A percentile compares a stretch with the other conserved stretches of the same genome.
phyloP scores from a whole-genome alignment of 2,329 filamentous ascomycete genomes.

The Colletotrichum sublineola region DNA sequence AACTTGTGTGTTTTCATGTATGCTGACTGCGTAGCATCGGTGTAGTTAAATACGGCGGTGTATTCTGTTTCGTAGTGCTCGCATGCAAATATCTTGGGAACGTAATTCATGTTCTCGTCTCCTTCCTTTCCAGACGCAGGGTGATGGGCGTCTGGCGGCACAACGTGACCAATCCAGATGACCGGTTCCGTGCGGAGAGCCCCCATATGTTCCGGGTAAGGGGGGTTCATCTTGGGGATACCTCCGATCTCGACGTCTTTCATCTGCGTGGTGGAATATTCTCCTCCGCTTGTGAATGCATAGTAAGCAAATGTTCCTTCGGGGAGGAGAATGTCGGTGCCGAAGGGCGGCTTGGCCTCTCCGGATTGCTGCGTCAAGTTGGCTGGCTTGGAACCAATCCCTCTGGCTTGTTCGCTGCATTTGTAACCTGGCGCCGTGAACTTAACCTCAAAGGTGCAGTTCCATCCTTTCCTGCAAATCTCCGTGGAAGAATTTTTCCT shows the following conservation, averaged over 20 bases:
- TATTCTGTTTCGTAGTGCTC: conserved; percentile 53
- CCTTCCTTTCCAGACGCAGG: conserved; percentile 43
- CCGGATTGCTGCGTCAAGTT: conserved; percentile 45
- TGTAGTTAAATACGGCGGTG: conserved; percentile 49
- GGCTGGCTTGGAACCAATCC: conserved; percentile 46
- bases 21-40: conserved; percentile 46
- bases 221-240: conserved; percentile 44
- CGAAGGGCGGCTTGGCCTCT: conserved; percentile 47
- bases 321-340: conserved; percentile 48
- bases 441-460: conserved; percentile 52
- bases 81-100: conserved; percentile 52
- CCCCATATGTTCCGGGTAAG: conserved; percentile 49
- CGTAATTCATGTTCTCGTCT: conserved; percentile 47
- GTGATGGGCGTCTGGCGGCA: conserved; percentile 40
- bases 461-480: conserved; percentile 52
- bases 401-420: conserved; percentile 49
- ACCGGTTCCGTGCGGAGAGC: conserved; percentile 52
- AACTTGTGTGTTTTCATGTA: conserved; percentile 45
- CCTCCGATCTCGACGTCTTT: conserved; percentile 47
- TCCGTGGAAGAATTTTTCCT: conserved; percentile 47
- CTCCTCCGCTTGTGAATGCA: conserved; percentile 47
- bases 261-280: conserved; percentile 48
- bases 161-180: conserved; percentile 52
- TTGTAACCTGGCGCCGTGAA: conserved; percentile 55
- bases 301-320: conserved; percentile 50